Base-by-base conservation (phyloP, 164 flowering plant species). In the Nymphaea colorata region DNA sequence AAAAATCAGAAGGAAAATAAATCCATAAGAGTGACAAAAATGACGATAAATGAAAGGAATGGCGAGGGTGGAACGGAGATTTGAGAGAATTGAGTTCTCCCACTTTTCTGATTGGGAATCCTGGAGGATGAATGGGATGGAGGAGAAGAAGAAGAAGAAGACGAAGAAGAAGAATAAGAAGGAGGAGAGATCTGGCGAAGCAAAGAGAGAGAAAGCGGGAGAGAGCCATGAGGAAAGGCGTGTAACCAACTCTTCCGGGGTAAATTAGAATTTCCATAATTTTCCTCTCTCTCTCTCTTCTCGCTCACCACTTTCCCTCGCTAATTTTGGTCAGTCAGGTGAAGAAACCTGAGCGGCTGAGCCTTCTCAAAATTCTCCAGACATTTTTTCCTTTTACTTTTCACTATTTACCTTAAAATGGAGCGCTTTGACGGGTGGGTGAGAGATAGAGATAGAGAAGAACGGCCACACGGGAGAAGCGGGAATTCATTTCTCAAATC, bases 81-180 rank as follows among this genome's bases (percentile, higher is more conserved):
- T 25, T 25, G 0, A 25, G 36, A 25, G 36, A 25, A 25, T 25
- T 25, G 36, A 25, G 0, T 25, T 25, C 36, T 25, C 36, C 36
- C 36, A 25, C 36, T 25, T 25, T 25, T 25, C 36, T 25, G 36
- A 25, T 25, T 25, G 36, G 36, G 18, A 62, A 14, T 12, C 17
- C n/a, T 11, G 25, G 18, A 18, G 64, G 64, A 18, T 12, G 25
- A 62, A 62, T 14, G 18, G 25, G 18, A 18, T 6, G 64, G 25
- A 14, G 25, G 64, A 62, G 25, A 62, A 64, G 14, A 64, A 43
- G 36, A 16, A 64, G 66, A 64, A 42, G 64, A 62, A 62, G 64
- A 62, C n/a, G 18, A 62, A 55, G 64, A 18, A 62, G 18, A 18
- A 62, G 2, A 62, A 62, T 14, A 18, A 14, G 36, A 2, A 62